These are phyloP conservation scores for Ascochyta pisi DNA, from an alignment of 2,329 filamentous ascomycete species.

Conservation along the genomic window DNA sequence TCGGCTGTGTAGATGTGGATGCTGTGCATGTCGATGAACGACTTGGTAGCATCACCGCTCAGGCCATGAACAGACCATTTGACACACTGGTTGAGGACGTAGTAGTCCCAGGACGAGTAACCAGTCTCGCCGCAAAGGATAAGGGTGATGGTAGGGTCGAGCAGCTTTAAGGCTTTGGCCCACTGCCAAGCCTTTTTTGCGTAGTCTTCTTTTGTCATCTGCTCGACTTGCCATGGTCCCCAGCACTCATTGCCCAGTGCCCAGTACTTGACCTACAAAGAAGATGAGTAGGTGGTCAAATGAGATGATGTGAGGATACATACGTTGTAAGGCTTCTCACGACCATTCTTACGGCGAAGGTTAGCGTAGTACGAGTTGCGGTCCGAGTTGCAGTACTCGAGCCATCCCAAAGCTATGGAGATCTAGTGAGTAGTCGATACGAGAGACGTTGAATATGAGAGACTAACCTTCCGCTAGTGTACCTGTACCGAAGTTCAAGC, in stretches of 20 bases:
- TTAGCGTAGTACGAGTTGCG: slow-evolving; percentile 82
- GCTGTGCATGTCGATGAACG: slow-evolving; percentile 78
- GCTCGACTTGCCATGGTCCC: slow-evolving; percentile 72
- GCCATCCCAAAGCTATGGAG: slow-evolving; percentile 69
- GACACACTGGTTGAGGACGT: slow-evolving; percentile 74
- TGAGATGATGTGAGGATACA: background rate
- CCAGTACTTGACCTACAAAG: slow-evolving; percentile 74
- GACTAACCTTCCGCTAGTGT: slow-evolving; percentile 60
- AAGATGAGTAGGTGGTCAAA: slow-evolving; percentile 3
- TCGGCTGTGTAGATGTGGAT: slow-evolving; percentile 80
- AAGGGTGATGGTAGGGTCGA: slow-evolving; percentile 72
- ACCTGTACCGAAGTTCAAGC: slow-evolving; percentile 80
- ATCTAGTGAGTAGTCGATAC: slow-evolving; percentile 36
- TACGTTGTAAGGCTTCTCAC: slow-evolving; percentile 75
- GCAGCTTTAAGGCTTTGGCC: slow-evolving; percentile 74
- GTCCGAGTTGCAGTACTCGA: slow-evolving; percentile 86
- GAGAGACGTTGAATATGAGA: background rate
- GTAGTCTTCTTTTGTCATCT: slow-evolving; percentile 74
- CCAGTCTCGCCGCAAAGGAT: slow-evolving; percentile 78
- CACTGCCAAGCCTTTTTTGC: slow-evolving; percentile 73
- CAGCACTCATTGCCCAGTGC: slow-evolving; percentile 78
- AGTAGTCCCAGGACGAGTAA: slow-evolving; percentile 72
- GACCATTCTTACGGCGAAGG: slow-evolving; percentile 76
- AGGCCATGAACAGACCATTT: slow-evolving; percentile 59
- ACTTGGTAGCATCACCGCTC: slow-evolving; percentile 53